Conservation (phyloP, 2,329 filamentous ascomycete species). For the Cadophora malorum region DNA sequence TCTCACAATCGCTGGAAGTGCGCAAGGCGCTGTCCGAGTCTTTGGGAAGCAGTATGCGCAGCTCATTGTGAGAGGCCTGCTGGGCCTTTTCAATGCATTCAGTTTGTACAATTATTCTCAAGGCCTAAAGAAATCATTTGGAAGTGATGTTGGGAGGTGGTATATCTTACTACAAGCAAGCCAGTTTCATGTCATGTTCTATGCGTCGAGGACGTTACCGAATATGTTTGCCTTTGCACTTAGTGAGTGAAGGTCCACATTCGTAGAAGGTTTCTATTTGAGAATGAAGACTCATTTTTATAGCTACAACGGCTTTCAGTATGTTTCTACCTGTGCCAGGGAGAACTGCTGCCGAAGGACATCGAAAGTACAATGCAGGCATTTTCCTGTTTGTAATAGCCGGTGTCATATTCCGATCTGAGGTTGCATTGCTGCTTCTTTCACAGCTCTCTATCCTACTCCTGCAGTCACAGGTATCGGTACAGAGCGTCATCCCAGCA, state of each 20-base stretch:
- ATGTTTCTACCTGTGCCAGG: constrained; percentile 52
- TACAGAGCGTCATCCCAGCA: constrained; percentile 66
- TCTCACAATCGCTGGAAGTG: constrained; percentile 74
- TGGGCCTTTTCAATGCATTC: constrained; percentile 78
- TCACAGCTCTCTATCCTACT: constrained; percentile 72
- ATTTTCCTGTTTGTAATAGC: constrained; percentile 80
- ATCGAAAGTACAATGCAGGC: constrained; percentile 63
- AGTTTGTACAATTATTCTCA: constrained; percentile 70
- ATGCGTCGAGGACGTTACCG: constrained; percentile 87
- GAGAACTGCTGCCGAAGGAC: constrained; percentile 45
- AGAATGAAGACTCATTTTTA: constrained; percentile 14
- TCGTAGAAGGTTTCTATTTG: too few relatives aligned
- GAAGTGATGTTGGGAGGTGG: constrained; percentile 74
- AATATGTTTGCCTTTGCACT: constrained; percentile 96
- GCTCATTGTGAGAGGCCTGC: constrained; percentile 72
- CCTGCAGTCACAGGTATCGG: constrained; percentile 56
- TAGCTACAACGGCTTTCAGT: constrained; percentile 69
- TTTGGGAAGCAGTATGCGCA: constrained; percentile 62
- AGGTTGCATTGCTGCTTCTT: constrained; percentile 81
- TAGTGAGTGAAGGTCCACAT: constrained; percentile 58
- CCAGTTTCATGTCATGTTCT: constrained; percentile 94
- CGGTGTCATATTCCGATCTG: constrained; percentile 86
- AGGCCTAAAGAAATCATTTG: constrained; percentile 71
- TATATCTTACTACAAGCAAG: constrained; percentile 78
- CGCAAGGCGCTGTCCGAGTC: constrained; percentile 68